Base-by-base conservation (phyloP, 352 stramenopile species). In the Globisporangium rhizosaccharum region DNA sequence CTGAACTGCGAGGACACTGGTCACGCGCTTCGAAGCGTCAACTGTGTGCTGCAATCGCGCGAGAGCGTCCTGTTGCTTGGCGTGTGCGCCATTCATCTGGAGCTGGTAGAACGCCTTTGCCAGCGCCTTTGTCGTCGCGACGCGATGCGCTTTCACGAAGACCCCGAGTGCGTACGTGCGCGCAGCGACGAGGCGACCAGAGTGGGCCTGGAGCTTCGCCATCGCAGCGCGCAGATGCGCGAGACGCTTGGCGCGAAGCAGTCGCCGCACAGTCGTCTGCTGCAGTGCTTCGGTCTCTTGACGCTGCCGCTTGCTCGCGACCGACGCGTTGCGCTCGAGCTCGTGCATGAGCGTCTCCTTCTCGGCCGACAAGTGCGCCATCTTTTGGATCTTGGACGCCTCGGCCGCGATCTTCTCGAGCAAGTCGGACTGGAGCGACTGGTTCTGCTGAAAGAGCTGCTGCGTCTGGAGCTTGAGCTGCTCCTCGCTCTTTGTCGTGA, bases 381-480 rank as follows among this genome's bases (percentile, higher is more conserved):
- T 82, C 51, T 79, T 82, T 50, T 87, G 76, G 58, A 87, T 86
- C 37, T 86, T 87, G 52, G 65, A 71, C 9, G 75, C 82, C 59
- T 87, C 79, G 7, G 68, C 68, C 15, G 75, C 76, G 23, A 89
- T 87, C 56, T 87, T 87, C 41, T 87, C 76, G 2, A 89, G 65
- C 33, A 87, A 57, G 53, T 89, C 79, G n/a, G 71, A 59, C 45
- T 89, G 75, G 3, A 89, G 58, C 4, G 79, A 70, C 48, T 85
- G 79, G 23, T 89, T 89, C 51, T 87, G 79, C 50, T 89, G 73
- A 49, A 87, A 81, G 20, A 89, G 71, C 52, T 87, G 75, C 36
- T 81, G 76, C 11, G 73, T 87, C 59, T 89, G 79, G 17, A 86
- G 64, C 55, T 89, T 87, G 44, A 89, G 62, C 44, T 89, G 76